Evolutionary conservation across 805 yeast genomes (phyloP), one percentile per base, ranked within the genome.

Genomic region (Kazachstania bromeliacearum): DNA sequence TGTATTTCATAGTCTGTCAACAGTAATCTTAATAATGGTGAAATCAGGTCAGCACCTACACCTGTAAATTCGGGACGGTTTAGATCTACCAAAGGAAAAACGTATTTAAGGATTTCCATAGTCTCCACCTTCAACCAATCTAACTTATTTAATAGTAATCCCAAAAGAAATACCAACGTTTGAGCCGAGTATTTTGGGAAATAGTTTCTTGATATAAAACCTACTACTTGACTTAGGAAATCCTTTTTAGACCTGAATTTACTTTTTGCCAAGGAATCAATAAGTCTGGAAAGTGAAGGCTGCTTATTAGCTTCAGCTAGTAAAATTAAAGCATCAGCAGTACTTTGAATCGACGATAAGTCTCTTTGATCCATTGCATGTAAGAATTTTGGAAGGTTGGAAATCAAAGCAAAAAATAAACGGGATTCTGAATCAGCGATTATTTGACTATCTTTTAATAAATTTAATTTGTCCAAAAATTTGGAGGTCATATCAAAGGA

Each of bases 31-130:
- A 92, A 64, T 34, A 94, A 64, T 2, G 99, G 98, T 1, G 95
- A 81, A 5, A 92, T 84, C 36, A 92, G 64, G 53, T 92, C 98
- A 0, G 98, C 97, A 4, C 98, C 98, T 26, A 85, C 79, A 2
- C 95, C 94, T 20, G 73, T 69, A 53, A 87, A 87, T 48, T 81
- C 94, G 14, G 80, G 84, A 25, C 79, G 64, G 31, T 75, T 77
- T 36, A 88, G 63, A 50, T 92, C 88, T 12, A 87, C 78, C 40
- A 73, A 66, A 1, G 95, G 88, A 43, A 94, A 71, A 6, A 92
- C 57, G 33, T 76, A 73, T 48, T 80, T 79, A 44, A 92, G 67
- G 2, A 87, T 59, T 35, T 75, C 79, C 75, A 94, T 68, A 0
- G 92, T 75, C 55, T 89, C 95, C 8, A 70, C 51, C 45, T 84